Base-by-base conservation (phyloP, 768 basidiomycete genomes). In the Phanerochaete sordida region DNA sequence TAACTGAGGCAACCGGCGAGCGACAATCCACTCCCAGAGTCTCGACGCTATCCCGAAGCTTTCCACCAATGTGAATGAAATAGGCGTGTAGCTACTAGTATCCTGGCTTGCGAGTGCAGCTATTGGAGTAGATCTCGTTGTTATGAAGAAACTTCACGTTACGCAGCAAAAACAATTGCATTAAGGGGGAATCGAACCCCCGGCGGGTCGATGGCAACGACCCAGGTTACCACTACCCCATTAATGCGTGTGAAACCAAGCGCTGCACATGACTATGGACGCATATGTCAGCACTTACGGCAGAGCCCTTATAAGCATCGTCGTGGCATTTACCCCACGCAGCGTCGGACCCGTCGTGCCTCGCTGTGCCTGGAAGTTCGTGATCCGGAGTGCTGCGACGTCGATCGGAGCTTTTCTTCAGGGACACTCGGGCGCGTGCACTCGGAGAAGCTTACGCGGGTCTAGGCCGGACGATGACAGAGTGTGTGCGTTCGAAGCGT, bases 131-230 rank as follows among this genome's bases (percentile, higher is more conserved):
- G n/a, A n/a, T n/a, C n/a, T n/a, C n/a, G n/a, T n/a, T n/a, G n/a
- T n/a, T n/a, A n/a, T n/a, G n/a, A n/a, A n/a, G n/a, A n/a, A n/a
- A n/a, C n/a, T n/a, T n/a, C n/a, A n/a, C n/a, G n/a, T 35, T 6
- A 35, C 33, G 33, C 6, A 35, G 13, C 33, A 35, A 35, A 35
- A 35, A n/a, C n/a, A n/a, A 15, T n/a, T 86, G 86, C 86, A 87
- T 87, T 85, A 87, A 87, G 85, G 62, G 86, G 85, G 86, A 88
- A 88, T 88, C 84, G 85, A 88, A 88, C 86, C 85, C 86, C 85
- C 86, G 86, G 86, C 86, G 86, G 86, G 85, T 87, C 86, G 85
- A 70, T 59, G 58, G 58, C 51, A 59, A 59, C 58, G 50, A 59
- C 58, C 58, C 58, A 59, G 58, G 58, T 59, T 59, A 59, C 58